These are phyloP conservation scores for Hypoxylon rickii DNA, from an alignment of 495 filamentous ascomycete species.

Conservation along the genomic window DNA sequence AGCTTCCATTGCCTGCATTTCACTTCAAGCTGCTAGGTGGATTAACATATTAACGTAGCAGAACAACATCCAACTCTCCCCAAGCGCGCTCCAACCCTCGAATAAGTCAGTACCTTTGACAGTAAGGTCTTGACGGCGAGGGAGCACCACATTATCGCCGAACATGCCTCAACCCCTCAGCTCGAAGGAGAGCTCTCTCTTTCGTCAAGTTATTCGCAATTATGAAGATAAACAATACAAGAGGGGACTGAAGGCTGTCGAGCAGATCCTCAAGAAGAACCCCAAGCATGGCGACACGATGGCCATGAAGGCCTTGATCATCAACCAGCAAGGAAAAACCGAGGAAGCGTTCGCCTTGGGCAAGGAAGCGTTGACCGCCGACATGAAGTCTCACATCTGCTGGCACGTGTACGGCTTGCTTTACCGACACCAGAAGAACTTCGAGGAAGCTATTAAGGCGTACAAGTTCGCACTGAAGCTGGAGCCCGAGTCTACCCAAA, in stretches of 20 bases:
- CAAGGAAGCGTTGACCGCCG: conserved; percentile 85
- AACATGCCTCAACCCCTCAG: conserved; percentile 80
- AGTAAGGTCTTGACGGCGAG: conserved; percentile 11
- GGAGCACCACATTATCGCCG: conserved; percentile 16
- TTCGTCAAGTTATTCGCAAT: conserved; percentile 88
- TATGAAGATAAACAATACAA: conserved; percentile 99
- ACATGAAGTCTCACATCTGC: conserved; percentile 99
- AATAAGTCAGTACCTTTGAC: background rate
- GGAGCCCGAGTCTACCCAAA: conserved; percentile 90
- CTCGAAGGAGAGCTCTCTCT: conserved; percentile 90
- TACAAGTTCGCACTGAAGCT: conserved; percentile 93
- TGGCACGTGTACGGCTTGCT: conserved; percentile 99
- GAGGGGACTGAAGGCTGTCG: conserved; percentile 89
- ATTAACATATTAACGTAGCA: too few species aligned
- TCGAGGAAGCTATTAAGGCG: conserved; percentile 97
- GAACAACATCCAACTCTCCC: too few species aligned
- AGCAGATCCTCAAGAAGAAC: conserved; percentile 91
- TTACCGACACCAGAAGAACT: conserved; percentile 92
- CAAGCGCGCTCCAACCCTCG: too few species aligned
- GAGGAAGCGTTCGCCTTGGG: conserved; percentile 93
- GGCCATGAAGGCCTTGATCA: conserved; percentile 98
- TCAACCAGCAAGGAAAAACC: conserved; percentile 85
- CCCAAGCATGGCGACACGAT: conserved; percentile 97
- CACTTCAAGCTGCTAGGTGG: too few species aligned
- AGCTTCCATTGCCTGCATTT: conserved; percentile 13